A percentile compares a stretch with the other conserved stretches of the same genome.
These are phyloP conservation scores for Pilaira anomala DNA, from an alignment of 192 early-diverging fungal genomes.

Conservation along the genomic window DNA sequence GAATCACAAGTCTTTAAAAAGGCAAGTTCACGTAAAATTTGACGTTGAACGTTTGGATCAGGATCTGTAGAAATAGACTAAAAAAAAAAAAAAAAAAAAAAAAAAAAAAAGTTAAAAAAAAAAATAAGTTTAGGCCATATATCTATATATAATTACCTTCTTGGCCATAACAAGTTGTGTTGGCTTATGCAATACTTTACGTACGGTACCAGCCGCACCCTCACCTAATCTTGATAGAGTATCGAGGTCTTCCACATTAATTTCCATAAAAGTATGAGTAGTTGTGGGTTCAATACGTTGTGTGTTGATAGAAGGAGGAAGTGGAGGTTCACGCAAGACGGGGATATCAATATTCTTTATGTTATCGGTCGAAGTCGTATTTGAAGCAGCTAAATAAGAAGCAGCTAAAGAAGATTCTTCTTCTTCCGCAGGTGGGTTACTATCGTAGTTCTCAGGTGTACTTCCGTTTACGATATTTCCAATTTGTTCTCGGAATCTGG, in stretches of 20 bases:
- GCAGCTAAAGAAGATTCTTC: slow-evolving; percentile 19
- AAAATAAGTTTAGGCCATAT: neutral
- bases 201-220: slow-evolving; percentile 86
- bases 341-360: neutral
- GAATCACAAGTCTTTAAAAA: slow-evolving; percentile 88
- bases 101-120: neutral
- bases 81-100: neutral
- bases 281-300: neutral
- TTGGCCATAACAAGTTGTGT: slow-evolving; percentile 84
- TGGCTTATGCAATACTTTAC: slow-evolving; percentile 77
- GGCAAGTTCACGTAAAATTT: slow-evolving; percentile 89
- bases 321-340: slow-evolving; percentile 3
- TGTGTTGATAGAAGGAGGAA: neutral
- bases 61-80: slow-evolving; percentile 61
- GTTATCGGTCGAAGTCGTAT: neutral
- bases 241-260: slow-evolving; percentile 67
- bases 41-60: slow-evolving; percentile 68
- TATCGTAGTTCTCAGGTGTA: neutral
- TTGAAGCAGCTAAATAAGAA: neutral
- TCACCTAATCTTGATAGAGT: slow-evolving; percentile 81
- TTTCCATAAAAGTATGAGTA: slow-evolving; percentile 20
- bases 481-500: slow-evolving; percentile 18
- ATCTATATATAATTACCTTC: slow-evolving; percentile 63
- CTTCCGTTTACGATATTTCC: slow-evolving; percentile 22
- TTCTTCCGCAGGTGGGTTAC: slow-evolving; percentile 4